Conservation (phyloP, 192 early-diverging fungal species). For the Lunasporangiospora selenospora region DNA sequence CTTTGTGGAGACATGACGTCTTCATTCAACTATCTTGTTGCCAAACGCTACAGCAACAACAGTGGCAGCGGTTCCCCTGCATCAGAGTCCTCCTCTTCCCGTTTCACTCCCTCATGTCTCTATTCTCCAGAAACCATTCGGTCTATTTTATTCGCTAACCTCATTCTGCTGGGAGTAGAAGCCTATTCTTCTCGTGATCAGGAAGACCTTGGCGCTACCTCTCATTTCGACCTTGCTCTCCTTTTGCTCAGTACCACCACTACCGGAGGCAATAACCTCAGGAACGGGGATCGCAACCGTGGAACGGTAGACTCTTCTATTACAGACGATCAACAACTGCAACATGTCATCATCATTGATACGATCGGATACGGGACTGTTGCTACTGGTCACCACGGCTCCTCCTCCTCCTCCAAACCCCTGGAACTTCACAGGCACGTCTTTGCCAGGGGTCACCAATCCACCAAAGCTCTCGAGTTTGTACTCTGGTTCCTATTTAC, state of each 20-base stretch:
- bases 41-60: background rate
- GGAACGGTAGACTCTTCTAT: no score
- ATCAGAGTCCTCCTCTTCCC: background rate
- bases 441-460: slow-evolving; percentile 62
- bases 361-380: background rate
- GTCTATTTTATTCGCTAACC: slow-evolving; percentile 37
- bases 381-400: no score
- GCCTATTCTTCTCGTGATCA: slow-evolving; percentile 9
- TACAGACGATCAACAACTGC: slow-evolving; percentile 7
- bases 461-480: slow-evolving; percentile 62
- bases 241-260: no score
- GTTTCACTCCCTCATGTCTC: no score
- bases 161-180: slow-evolving; percentile 31
- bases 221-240: no score
- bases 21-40: background rate
- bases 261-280: background rate
- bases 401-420: slow-evolving; percentile 2
- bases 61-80: slow-evolving; percentile 2
- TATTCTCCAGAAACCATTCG: slow-evolving; percentile 29
- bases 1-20: slow-evolving; percentile 7
- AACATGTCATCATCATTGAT: slow-evolving; percentile 8
- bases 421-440: slow-evolving; percentile 55
- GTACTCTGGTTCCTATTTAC: slow-evolving; percentile 60
- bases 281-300: no score
- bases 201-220: no score